Evolutionary conservation across 1,284 basidiomycete genomes (phyloP).

Genomic region (Ganoderma meredithae): DNA sequence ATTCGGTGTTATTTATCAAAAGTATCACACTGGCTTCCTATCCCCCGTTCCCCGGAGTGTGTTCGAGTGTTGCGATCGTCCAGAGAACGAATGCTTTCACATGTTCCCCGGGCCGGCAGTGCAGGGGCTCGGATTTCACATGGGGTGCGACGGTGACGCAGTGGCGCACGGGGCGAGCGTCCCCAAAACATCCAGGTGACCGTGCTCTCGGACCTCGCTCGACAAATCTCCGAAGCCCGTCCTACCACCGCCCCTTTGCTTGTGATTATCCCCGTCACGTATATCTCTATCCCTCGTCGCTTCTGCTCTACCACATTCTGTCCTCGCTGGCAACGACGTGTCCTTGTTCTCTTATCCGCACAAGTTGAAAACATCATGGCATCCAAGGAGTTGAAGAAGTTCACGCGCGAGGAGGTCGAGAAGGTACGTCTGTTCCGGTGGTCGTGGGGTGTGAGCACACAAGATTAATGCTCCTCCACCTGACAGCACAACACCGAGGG

Average conservation of each 20-base stretch:
- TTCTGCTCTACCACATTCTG: background rate
- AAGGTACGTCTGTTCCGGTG: constrained; percentile 47
- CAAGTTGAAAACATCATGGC: constrained; percentile 41
- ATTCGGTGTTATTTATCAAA: constrained; percentile 30
- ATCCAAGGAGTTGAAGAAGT: constrained; percentile 52
- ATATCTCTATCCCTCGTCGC: constrained; percentile 10
- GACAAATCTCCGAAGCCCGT: background rate
- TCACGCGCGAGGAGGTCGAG: constrained; percentile 61
- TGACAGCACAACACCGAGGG: constrained; percentile 67
- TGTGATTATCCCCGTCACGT: constrained; percentile 21
- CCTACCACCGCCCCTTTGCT: background rate
- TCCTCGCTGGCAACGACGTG: background rate
- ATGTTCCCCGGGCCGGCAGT: background rate
- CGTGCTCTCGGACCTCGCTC: background rate
- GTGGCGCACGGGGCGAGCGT: background rate
- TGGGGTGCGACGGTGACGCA: constrained; percentile 5
- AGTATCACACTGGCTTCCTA: constrained; percentile 20
- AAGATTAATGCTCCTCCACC: background rate
- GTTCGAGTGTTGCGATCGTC: too few relatives aligned
- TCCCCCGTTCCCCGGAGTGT: background rate
- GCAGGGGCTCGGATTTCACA: constrained; percentile 17
- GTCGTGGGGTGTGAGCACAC: background rate
- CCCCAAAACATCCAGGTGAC: background rate
- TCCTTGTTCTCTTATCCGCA: background rate
- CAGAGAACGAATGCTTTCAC: background rate